phyloP scores from a whole-genome alignment of 1,139 yeast species.

The Martiniozyma asiatica region DNA sequence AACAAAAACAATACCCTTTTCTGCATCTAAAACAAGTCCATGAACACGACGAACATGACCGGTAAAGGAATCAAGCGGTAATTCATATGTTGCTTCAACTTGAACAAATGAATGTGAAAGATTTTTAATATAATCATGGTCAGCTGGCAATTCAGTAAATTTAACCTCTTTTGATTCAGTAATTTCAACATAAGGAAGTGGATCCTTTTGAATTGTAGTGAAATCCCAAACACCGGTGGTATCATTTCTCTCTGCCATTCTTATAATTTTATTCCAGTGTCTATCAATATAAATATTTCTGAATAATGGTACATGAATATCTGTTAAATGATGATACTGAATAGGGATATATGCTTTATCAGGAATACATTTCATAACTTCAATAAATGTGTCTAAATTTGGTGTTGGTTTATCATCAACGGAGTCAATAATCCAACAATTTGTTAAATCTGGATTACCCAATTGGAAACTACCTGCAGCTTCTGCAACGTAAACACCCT shows the following conservation, averaged over 20 bases:
- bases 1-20: conserved; percentile 66
- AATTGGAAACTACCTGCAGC: conserved; percentile 71
- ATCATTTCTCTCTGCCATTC: conserved; percentile 69
- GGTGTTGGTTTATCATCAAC: conserved; percentile 67
- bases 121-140: conserved; percentile 42
- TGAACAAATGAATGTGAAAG: conserved; percentile 53
- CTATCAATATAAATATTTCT: conserved; percentile 63
- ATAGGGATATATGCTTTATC: conserved; percentile 65
- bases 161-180: conserved; percentile 47
- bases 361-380: conserved; percentile 67
- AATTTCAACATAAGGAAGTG: conserved; percentile 31
- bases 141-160: conserved; percentile 58
- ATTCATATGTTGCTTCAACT: conserved; percentile 53
- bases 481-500: conserved; percentile 70
- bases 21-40: conserved; percentile 75
- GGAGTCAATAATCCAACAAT: conserved; percentile 68
- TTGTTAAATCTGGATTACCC: conserved; percentile 40
- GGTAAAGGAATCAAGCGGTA: conserved; percentile 65
- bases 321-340: conserved; percentile 67
- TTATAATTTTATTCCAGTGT: conserved; percentile 71
- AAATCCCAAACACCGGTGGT: conserved; percentile 83
- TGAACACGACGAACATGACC: conserved; percentile 50
- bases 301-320: conserved; percentile 61
- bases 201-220: conserved; percentile 48
- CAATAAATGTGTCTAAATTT: conserved; percentile 60